Evolutionary conservation across 2,329 filamentous ascomycete genomes (phyloP).

Genomic region (Byssochlamys sp.): DNA sequence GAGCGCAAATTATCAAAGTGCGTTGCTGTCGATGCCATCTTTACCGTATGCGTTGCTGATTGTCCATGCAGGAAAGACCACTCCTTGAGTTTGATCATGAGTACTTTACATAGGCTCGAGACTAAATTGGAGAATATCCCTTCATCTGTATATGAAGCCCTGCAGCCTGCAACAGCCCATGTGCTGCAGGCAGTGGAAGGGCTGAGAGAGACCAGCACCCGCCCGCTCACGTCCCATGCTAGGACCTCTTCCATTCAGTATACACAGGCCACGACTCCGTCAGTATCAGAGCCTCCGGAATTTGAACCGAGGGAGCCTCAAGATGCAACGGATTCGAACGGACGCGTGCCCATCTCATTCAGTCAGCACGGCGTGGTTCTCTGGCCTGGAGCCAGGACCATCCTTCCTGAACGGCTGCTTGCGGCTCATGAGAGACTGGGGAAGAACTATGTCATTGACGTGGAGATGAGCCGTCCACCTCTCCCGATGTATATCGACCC

Average conservation of each 20-base stretch:
- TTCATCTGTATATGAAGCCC: constrained; percentile 18
- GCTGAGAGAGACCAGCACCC: constrained; percentile 7
- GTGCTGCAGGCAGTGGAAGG: constrained; percentile 11
- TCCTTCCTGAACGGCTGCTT: constrained; percentile 36
- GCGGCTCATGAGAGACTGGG: constrained; percentile 29
- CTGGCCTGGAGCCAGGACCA: constrained; percentile 39
- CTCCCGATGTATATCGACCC: constrained; percentile 33
- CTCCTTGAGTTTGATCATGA: constrained; percentile 46
- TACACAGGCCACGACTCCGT: constrained; percentile 16
- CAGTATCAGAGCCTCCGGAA: constrained; percentile 18
- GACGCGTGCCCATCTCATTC: constrained; percentile 37
- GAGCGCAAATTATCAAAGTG: constrained; percentile 46
- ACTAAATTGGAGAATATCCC: constrained; percentile 44
- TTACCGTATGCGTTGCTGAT: background rate
- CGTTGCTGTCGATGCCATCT: constrained; percentile 6
- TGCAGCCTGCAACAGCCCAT: constrained; percentile 24
- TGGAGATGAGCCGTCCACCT: constrained; percentile 39
- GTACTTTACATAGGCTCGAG: constrained; percentile 45
- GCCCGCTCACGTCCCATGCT: constrained; percentile 7
- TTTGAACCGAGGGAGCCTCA: constrained; percentile 21
- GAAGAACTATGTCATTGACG: constrained; percentile 41
- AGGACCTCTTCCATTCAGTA: constrained; percentile 5
- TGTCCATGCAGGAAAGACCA: constrained; percentile 39
- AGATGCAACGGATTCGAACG: constrained; percentile 20
- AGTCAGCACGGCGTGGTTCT: constrained; percentile 43